Evolutionary conservation across 2,329 filamentous ascomycete species (phyloP).

Genomic region (Blastomyces silverae): DNA sequence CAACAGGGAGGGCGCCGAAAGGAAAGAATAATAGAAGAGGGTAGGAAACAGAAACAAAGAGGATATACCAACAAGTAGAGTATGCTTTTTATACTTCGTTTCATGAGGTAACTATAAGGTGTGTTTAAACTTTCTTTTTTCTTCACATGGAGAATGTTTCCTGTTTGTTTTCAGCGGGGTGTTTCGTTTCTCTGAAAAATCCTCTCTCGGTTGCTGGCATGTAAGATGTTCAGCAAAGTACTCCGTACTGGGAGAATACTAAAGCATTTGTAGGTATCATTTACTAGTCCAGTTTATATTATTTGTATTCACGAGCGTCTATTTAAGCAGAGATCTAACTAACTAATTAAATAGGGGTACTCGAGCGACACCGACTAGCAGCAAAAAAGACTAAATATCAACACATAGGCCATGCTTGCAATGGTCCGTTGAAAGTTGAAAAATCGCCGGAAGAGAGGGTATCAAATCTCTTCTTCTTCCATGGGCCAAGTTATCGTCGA

Average conservation of each 20-base stretch:
- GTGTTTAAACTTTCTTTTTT: background rate
- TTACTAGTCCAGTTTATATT: no score
- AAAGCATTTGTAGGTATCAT: no score
- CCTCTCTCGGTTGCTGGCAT: background rate
- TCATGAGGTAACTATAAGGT: no score
- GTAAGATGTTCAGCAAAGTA: background rate
- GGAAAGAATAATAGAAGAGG: background rate
- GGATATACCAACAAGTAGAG: background rate
- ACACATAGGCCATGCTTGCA: background rate
- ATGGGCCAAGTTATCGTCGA: background rate
- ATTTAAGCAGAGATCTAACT: background rate
- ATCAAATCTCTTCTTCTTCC: no score
- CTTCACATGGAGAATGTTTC: background rate
- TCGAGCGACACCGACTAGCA: background rate
- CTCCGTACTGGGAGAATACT: no score
- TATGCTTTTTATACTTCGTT: no score
- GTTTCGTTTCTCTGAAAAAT: background rate
- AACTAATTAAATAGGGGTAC: background rate
- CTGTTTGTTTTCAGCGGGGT: background rate
- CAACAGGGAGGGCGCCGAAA: background rate
- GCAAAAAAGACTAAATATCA: background rate
- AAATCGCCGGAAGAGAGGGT: no score
- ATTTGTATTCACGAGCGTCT: no score
- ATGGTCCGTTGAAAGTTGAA: background rate
- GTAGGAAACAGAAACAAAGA: background rate